Percentiles rank a stretch among this genome's conserved stretches.
phyloP scores from a whole-genome alignment of 768 basidiomycete genomes.

The Lentinula sp. region DNA sequence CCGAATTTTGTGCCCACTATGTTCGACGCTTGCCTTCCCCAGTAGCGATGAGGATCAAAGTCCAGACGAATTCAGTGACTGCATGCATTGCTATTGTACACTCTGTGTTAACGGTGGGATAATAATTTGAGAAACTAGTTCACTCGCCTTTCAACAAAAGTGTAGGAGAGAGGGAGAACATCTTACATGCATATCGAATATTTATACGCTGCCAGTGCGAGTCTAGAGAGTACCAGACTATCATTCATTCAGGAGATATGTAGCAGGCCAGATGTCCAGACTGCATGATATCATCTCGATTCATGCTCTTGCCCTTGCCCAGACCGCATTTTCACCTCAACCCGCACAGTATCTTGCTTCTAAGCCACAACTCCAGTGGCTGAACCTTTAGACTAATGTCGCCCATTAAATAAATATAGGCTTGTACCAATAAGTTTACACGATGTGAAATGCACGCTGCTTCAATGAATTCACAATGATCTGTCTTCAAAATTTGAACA shows the following conservation, averaged over 20 bases:
- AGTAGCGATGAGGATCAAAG: not conserved
- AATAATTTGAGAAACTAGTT: not conserved
- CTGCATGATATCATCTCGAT: not conserved
- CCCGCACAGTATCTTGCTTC: not conserved
- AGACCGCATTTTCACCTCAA: not conserved
- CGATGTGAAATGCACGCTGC: not conserved
- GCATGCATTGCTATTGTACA: not conserved
- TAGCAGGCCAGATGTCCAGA: not conserved
- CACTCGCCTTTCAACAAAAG: not conserved
- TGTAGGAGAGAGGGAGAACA: not conserved
- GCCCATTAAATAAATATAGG: not conserved
- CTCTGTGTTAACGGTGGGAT: not conserved
- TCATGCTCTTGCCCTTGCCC: not conserved
- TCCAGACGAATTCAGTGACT: not conserved
- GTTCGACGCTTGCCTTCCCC: conserved; percentile 3
- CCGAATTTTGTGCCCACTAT: not conserved
- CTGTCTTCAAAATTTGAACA: conserved; percentile 56
- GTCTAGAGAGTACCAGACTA: not conserved
- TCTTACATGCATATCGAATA: too few species aligned
- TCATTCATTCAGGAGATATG: not conserved
- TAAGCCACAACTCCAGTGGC: not conserved
- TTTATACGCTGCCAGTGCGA: not conserved
- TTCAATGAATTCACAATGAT: not conserved
- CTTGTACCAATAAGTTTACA: not conserved
- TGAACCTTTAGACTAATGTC: not conserved